phyloP scores from a whole-genome alignment of 75 land plant genomes.

The Pinus albicaulis region DNA sequence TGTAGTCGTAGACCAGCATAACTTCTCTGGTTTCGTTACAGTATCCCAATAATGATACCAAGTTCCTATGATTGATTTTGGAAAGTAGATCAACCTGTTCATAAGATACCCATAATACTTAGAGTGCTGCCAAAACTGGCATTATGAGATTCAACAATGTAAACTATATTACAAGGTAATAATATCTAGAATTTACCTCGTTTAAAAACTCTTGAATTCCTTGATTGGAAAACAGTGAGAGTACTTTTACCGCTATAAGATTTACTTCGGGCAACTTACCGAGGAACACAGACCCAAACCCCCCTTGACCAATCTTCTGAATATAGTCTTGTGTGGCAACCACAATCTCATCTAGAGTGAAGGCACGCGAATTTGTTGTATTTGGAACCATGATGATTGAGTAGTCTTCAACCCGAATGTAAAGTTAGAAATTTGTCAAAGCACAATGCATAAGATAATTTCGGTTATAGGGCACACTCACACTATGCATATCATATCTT shows the following conservation, averaged over 20 bases:
- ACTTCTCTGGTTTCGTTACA: constrained; percentile 24
- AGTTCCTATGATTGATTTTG: constrained; percentile 15
- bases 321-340: constrained; percentile 48
- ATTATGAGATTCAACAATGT: neutral
- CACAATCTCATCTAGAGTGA: constrained; percentile 41
- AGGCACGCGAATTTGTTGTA: constrained; percentile 1
- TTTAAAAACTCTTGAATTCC: constrained; percentile 52
- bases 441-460: too few relatives aligned
- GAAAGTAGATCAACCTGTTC: constrained; percentile 18
- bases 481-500: too few relatives aligned
- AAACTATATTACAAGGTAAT: neutral
- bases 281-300: constrained; percentile 48
- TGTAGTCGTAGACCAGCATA: constrained; percentile 54
- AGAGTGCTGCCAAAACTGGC: neutral
- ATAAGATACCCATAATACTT: neutral
- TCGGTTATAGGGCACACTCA: too few relatives aligned
- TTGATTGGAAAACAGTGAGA: constrained; percentile 37
- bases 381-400: neutral
- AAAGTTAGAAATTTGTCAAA: too few relatives aligned
- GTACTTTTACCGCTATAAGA: constrained; percentile 41
- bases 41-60: constrained; percentile 37
- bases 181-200: constrained; percentile 8
- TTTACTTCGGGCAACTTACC: constrained; percentile 30
- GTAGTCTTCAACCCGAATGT: neutral
- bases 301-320: constrained; percentile 42